phyloP scores from a whole-genome alignment of 306 rosid species.

The Dalbergia cochinchinensis region DNA sequence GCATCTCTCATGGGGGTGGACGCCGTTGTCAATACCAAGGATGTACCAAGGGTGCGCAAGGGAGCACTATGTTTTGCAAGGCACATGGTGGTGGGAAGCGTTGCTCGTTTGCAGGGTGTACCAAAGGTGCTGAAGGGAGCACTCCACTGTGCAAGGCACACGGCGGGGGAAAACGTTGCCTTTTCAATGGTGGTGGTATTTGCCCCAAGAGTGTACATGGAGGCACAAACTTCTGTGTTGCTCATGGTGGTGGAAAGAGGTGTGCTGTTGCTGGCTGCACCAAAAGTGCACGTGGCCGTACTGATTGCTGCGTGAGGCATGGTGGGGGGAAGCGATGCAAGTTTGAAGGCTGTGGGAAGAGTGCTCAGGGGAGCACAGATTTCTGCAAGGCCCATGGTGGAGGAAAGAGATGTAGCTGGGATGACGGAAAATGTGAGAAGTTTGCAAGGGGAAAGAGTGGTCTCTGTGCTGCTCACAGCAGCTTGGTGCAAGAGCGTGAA shows the following conservation, averaged over 20 bases:
- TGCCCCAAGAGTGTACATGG: constrained; percentile 99
- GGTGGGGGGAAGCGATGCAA: constrained; percentile 97
- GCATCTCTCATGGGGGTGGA: constrained; percentile 98
- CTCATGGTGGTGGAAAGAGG: constrained; percentile 99
- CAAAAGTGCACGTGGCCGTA: constrained; percentile 97
- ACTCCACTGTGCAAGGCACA: constrained; percentile 99
- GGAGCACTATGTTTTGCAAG: constrained; percentile 95
- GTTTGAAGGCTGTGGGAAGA: constrained; percentile 80
- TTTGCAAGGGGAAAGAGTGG: constrained; percentile 98
- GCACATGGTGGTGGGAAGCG: constrained; percentile 99
- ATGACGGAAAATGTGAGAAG: constrained; percentile 88
- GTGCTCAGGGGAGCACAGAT: constrained; percentile 99
- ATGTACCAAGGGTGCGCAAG: constrained; percentile 94
- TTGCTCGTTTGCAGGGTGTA: constrained; percentile 86
- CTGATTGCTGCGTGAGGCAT: constrained; percentile 94
- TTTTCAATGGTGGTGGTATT: constrained; percentile 92
- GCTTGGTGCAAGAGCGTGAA: constrained; percentile 70
- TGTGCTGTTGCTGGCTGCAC: constrained; percentile 90
- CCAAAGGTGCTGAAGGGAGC: constrained; percentile 99
- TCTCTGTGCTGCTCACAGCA: constrained; percentile 94
- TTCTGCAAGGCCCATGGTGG: constrained; percentile 99
- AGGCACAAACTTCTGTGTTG: constrained; percentile 95
- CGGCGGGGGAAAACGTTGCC: constrained; percentile 99
- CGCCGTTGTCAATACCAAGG: constrained; percentile 81
- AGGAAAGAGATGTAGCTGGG: constrained; percentile 95